A percentile compares a stretch with the other conserved stretches of the same genome.
These are phyloP conservation scores for Penicillium tannophilum DNA, from an alignment of 495 filamentous ascomycete genomes.

Conservation along the genomic window DNA sequence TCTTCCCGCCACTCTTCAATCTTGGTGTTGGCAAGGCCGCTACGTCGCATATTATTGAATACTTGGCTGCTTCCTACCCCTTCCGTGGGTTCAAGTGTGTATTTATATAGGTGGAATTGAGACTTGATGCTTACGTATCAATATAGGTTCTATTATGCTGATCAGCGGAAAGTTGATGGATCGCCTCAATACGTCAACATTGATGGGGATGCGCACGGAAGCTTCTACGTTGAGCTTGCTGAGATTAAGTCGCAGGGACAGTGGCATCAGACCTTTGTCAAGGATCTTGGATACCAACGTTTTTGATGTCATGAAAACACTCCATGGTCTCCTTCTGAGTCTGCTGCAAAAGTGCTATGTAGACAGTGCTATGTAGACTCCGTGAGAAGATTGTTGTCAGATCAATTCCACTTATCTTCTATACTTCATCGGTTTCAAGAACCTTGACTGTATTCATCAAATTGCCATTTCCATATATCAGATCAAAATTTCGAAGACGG, in stretches of 20 bases:
- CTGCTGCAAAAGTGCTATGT: too few species aligned
- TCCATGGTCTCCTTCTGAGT: too few species aligned
- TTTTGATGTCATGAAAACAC: constrained; percentile 14
- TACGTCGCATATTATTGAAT: constrained; percentile 45
- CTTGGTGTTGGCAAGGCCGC: constrained; percentile 49
- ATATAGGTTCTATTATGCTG: constrained; percentile 51
- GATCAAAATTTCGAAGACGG: too few species aligned
- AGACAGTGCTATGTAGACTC: too few species aligned
- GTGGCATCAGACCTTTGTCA: constrained; percentile 52
- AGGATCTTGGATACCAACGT: constrained; percentile 42
- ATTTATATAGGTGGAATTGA: not conserved
- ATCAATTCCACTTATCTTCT: too few species aligned
- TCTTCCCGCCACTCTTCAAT: constrained; percentile 33
- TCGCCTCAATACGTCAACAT: constrained; percentile 23
- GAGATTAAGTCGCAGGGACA: constrained; percentile 38
- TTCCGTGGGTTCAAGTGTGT: constrained; percentile 51
- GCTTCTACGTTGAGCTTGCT: constrained; percentile 42
- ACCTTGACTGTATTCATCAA: too few species aligned
- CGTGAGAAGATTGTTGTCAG: too few species aligned
- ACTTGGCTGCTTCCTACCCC: constrained; percentile 40
- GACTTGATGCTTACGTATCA: not conserved
- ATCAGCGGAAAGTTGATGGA: constrained; percentile 47
- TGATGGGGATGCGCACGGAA: constrained; percentile 43
- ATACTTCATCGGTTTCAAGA: too few species aligned
- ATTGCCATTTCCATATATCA: too few species aligned